A percentile compares a stretch with the other conserved stretches of the same genome.
These are phyloP conservation scores for Epicoccum nigrum DNA, from an alignment of 2,329 filamentous ascomycete genomes.

Conservation along the genomic window DNA sequence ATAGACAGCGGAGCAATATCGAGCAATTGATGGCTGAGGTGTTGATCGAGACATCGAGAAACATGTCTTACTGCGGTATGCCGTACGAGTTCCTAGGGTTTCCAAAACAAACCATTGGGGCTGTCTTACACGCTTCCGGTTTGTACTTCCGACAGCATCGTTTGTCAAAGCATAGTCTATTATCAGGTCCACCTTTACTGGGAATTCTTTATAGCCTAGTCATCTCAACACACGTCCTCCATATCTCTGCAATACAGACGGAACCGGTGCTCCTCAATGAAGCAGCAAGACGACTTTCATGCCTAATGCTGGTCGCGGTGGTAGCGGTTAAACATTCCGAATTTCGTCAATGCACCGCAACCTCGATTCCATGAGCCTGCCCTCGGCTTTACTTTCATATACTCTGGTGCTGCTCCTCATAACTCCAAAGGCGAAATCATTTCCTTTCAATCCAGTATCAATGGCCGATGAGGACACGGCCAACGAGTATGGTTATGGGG, in stretches of 20 bases:
- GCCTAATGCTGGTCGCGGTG: neutral
- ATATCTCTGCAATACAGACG: slow-evolving; percentile 1
- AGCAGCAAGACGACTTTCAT: slow-evolving; percentile 3
- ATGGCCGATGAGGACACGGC: slow-evolving; percentile 7
- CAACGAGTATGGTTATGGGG: slow-evolving; percentile 6
- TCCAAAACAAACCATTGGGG: neutral
- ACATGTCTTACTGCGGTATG: slow-evolving; percentile 9
- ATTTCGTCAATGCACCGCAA: too few species aligned
- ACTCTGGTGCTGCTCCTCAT: neutral
- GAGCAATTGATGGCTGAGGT: neutral
- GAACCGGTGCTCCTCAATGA: neutral
- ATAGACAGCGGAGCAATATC: neutral
- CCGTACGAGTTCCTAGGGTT: neutral
- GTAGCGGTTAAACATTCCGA: too few species aligned
- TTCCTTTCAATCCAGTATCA: slow-evolving; percentile 1
- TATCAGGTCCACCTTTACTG: neutral
- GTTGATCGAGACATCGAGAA: neutral
- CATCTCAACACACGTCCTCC: neutral
- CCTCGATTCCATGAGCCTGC: neutral
- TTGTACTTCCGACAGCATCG: neutral
- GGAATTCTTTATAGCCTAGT: neutral
- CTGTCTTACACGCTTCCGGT: slow-evolving; percentile 12
- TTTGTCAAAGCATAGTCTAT: neutral
- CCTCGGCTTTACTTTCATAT: neutral
- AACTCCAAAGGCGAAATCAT: neutral